Evolutionary conservation across 805 yeast species (phyloP), one percentile per base, ranked within the genome.

Genomic region (Yarrowia sp.): DNA sequence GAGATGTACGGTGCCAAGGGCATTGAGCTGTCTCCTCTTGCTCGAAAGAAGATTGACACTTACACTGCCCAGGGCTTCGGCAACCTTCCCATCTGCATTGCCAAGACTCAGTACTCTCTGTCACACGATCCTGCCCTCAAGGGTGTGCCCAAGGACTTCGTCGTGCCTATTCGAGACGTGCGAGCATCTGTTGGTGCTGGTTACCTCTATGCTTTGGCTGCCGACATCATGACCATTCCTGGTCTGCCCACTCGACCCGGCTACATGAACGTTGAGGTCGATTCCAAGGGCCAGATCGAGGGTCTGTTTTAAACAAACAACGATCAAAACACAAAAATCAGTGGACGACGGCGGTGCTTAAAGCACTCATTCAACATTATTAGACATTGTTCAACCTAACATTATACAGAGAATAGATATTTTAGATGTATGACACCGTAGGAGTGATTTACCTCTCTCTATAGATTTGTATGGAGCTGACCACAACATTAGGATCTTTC

Each of bases 181-280:
- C 88, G 96, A 77, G 92, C 93, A 43, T 88, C 96, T 38, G 90
- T 90, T 65, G 99, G 99, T 77, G 98, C 98, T 54, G 98, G 98
- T 10, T 93, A 93, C 78, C 82, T 93, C 74, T 95, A 93, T 74
- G 98, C 98, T 1, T 82, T 93, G 71, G 98, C 98, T 17, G 98
- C 96, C 65, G 96, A 93, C 77, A 93, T 93, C 72, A 92, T 89
- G 87, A 93, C 99, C 28, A 92, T 93, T 71, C 99, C 99, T 28
- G 99, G 99, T 67, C 81, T 93, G 73, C 96, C 98, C 65, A 93
- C 98, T 10, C 92, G 90, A 75, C 89, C 96, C 70, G 98, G 98
- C 26, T 93, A 89, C 81, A 90, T 93, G 97, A 90, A 92, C 73
- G 97, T 93, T 66, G 99, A 93, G 77, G 95, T 93, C 64, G 85